These are phyloP conservation scores for Solanum chiquidenum DNA, from an alignment of 257 asterid species.

Conservation along the genomic window DNA sequence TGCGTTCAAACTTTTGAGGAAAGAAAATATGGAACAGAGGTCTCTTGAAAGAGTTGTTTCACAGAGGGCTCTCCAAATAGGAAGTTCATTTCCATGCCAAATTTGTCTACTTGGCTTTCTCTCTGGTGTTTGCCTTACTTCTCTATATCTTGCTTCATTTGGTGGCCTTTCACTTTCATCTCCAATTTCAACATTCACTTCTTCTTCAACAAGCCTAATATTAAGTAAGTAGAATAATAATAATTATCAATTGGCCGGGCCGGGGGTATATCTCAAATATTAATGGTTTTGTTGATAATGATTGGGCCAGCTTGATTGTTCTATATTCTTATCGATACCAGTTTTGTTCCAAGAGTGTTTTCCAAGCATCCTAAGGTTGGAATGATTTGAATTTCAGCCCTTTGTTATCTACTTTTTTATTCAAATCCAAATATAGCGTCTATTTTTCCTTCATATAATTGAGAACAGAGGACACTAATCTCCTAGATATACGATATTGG, in stretches of 20 bases:
- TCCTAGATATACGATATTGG: background rate
- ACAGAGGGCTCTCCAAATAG: slow-evolving; percentile 60
- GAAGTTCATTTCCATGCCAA: slow-evolving; percentile 73
- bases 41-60: slow-evolving; percentile 76
- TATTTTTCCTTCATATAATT: background rate
- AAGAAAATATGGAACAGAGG: slow-evolving; percentile 45
- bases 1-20: too few relatives aligned
- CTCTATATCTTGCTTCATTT: slow-evolving; percentile 63
- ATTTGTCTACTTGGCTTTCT: slow-evolving; percentile 78
- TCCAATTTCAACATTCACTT: slow-evolving; percentile 9
- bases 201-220: slow-evolving; percentile 11
- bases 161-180: slow-evolving; percentile 24
- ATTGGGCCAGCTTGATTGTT: too few relatives aligned
- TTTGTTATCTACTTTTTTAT: background rate
- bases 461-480: background rate
- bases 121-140: slow-evolving; percentile 72
- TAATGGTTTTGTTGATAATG: too few relatives aligned
- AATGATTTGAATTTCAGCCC: too few relatives aligned
- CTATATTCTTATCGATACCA: too few relatives aligned
- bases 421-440: background rate
- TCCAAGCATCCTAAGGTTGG: too few relatives aligned
- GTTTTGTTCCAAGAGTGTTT: slow-evolving; percentile 6
- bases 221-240: background rate
- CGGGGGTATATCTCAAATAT: too few relatives aligned
- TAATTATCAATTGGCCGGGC: too few relatives aligned